phyloP scores from a whole-genome alignment of 371 early-diverging fungal genomes.

The Mucor piriformis region DNA sequence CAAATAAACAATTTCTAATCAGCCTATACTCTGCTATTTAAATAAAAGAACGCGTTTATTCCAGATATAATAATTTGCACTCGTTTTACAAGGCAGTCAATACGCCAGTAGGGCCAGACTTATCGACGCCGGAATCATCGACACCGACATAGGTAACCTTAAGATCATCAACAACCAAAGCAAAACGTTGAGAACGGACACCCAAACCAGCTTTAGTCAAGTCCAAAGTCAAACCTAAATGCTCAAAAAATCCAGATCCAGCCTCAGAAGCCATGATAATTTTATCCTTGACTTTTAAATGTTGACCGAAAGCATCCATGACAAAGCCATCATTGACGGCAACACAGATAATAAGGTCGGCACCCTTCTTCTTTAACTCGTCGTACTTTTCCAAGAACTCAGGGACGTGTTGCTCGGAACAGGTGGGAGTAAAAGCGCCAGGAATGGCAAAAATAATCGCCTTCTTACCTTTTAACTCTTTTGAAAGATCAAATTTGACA shows the following conservation, averaged over 20 bases:
- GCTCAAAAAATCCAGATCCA: slow-evolving; percentile 62
- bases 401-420: slow-evolving; percentile 78
- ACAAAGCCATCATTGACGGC: slow-evolving; percentile 69
- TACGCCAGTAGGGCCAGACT: slow-evolving; percentile 42
- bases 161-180: slow-evolving; percentile 73
- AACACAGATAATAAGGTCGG: slow-evolving; percentile 66
- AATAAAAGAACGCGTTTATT: neutral
- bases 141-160: slow-evolving; percentile 76
- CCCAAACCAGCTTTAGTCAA: slow-evolving; percentile 43
- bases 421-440: slow-evolving; percentile 83
- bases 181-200: slow-evolving; percentile 67
- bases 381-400: slow-evolving; percentile 53
- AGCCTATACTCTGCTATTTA: neutral
- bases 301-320: slow-evolving; percentile 75
- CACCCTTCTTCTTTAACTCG: slow-evolving; percentile 68
- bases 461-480: slow-evolving; percentile 73
- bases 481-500: slow-evolving; percentile 46
- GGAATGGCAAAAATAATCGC: slow-evolving; percentile 83
- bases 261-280: slow-evolving; percentile 77
- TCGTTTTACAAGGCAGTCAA: slow-evolving; percentile 24
- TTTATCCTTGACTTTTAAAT: slow-evolving; percentile 57
- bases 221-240: slow-evolving; percentile 68
- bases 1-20: neutral
- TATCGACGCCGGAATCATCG: slow-evolving; percentile 48
- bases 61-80: too few species aligned